These are phyloP conservation scores for Samsoniella hepiali DNA, from an alignment of 2,329 filamentous ascomycete genomes.

Conservation along the genomic window DNA sequence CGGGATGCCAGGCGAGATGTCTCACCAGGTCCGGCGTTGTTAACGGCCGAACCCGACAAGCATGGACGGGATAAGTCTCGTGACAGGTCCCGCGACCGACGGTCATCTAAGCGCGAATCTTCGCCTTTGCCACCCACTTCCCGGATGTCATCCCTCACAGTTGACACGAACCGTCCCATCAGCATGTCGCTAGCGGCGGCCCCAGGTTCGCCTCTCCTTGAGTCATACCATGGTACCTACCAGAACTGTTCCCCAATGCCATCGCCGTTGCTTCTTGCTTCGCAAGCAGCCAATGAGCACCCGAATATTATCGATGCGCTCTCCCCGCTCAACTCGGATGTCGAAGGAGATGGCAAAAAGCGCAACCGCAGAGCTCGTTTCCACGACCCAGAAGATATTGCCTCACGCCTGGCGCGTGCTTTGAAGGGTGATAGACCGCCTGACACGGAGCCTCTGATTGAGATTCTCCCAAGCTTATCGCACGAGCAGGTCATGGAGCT, in stretches of 20 bases:
- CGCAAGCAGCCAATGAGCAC: constrained; percentile 47
- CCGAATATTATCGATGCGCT: constrained; percentile 47
- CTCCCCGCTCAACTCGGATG: constrained; percentile 50
- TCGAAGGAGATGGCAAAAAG: constrained; percentile 41
- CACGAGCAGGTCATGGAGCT: constrained; percentile 87
- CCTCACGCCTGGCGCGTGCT: constrained; percentile 70
- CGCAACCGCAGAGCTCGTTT: constrained; percentile 65
- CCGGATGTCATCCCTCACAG: constrained; percentile 52
- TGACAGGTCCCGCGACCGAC: constrained; percentile 30
- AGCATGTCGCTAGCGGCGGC: constrained; percentile 51
- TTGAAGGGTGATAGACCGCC: constrained; percentile 64
- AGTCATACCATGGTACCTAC: constrained; percentile 91
- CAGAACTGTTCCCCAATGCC: constrained; percentile 95
- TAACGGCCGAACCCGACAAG: constrained; percentile 24
- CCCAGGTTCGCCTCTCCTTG: constrained; percentile 79
- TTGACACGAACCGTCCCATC: constrained; percentile 43
- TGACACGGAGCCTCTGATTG: constrained; percentile 69
- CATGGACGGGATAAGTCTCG: constrained; percentile 17
- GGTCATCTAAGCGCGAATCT: constrained; percentile 37
- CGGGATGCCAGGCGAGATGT: constrained; percentile 33
- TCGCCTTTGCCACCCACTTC: constrained; percentile 48
- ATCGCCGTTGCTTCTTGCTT: constrained; percentile 64
- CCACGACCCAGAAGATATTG: constrained; percentile 80
- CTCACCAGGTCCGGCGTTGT: constrained; percentile 24
- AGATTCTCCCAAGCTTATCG: constrained; percentile 78